These are phyloP conservation scores for Hondaea fermentalgiana DNA, from an alignment of 108 stramenopile species.

Conservation along the genomic window DNA sequence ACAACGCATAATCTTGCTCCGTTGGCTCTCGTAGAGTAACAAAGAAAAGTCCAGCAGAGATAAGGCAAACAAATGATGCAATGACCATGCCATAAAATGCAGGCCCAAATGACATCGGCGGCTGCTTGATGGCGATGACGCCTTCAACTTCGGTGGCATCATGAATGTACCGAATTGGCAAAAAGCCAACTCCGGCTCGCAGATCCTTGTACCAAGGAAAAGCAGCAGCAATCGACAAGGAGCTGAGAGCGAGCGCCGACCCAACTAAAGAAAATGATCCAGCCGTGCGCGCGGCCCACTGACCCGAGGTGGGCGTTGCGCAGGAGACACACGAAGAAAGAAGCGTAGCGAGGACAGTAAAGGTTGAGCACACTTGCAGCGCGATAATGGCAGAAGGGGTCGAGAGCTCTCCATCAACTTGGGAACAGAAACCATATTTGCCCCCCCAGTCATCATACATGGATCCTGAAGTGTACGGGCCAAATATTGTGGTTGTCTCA, in stretches of 20 bases:
- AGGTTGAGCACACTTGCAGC: neutral
- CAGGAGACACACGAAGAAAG: neutral
- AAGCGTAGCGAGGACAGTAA: neutral
- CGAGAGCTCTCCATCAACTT: neutral
- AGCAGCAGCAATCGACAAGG: neutral
- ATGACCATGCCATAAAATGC: neutral
- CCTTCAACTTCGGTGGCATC: neutral
- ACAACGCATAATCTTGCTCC: neutral
- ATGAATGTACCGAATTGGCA: neutral
- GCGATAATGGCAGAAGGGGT: neutral
- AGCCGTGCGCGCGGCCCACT: neutral
- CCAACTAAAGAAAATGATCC: neutral
- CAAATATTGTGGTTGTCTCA: neutral
- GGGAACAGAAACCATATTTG: neutral
- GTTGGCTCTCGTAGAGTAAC: neutral
- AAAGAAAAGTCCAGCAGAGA: neutral
- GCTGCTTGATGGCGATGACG: neutral
- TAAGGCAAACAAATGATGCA: neutral
- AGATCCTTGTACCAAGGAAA: slow-evolving; percentile 1
- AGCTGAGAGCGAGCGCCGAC: neutral
- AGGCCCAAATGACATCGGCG: neutral
- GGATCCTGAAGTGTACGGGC: neutral
- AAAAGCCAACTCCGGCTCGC: neutral
- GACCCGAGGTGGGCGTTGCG: neutral
- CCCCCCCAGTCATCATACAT: neutral